phyloP scores from a whole-genome alignment of 73 alveolate species.

The Blepharisma stoltei region DNA sequence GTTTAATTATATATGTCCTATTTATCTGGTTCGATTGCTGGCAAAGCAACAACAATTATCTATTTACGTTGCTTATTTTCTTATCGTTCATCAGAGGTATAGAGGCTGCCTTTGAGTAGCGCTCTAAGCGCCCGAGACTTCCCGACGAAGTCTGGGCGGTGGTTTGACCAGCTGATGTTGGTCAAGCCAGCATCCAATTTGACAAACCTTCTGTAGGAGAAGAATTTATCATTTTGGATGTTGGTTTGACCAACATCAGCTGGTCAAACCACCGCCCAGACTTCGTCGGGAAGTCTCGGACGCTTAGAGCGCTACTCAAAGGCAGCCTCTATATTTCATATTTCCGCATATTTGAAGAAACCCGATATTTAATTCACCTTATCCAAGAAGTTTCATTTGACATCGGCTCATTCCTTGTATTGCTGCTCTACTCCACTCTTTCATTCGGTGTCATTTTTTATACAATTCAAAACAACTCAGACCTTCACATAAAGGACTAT shows the following conservation, averaged over 20 bases:
- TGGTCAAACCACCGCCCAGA: too few relatives aligned
- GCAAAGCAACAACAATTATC: not conserved
- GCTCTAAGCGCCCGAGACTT: too few relatives aligned
- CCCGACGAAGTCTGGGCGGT: too few relatives aligned
- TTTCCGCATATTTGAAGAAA: slow-evolving; percentile 33
- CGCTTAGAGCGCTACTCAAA: too few relatives aligned
- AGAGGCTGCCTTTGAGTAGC: too few relatives aligned
- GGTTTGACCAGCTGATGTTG: not conserved
- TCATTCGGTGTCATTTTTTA: slow-evolving; percentile 34
- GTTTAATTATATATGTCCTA: not conserved
- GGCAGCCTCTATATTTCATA: slow-evolving; percentile 33
- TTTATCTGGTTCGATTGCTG: not conserved
- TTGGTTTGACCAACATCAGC: too few relatives aligned
- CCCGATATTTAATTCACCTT: slow-evolving; percentile 40
- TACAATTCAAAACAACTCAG: not conserved
- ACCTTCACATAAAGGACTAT: too few relatives aligned
- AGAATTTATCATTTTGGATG: not conserved
- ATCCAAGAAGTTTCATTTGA: slow-evolving; percentile 37
- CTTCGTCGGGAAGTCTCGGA: too few relatives aligned
- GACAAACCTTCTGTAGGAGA: not conserved
- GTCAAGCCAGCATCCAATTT: not conserved
- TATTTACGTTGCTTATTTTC: not conserved
- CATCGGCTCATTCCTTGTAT: slow-evolving; percentile 31
- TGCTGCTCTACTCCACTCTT: slow-evolving; percentile 34
- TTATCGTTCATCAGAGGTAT: slow-evolving; percentile 31